Percentiles rank a stretch among this genome's conserved stretches.
These are phyloP conservation scores for Suillus spraguei DNA, from an alignment of 768 basidiomycete species.

Conservation along the genomic window DNA sequence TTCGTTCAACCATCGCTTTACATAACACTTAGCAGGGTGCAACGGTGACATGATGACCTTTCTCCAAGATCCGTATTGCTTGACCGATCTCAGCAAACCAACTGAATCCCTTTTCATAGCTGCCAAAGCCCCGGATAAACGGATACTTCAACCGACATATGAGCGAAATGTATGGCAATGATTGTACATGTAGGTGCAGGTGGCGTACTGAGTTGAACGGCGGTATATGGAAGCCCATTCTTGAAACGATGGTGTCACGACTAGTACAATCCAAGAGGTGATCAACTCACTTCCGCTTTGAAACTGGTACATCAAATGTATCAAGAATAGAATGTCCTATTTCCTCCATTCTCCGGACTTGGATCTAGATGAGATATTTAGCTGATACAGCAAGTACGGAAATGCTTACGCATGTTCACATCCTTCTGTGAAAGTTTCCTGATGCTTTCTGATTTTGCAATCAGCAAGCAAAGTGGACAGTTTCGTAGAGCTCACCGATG, in stretches of 20 bases:
- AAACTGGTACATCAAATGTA: conserved; percentile 40
- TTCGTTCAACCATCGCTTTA: neutral
- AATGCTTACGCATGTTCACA: conserved; percentile 49
- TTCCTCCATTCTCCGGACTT: conserved; percentile 49
- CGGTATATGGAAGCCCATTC: conserved; percentile 83
- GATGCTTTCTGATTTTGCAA: conserved; percentile 50
- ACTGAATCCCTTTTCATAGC: conserved; percentile 61
- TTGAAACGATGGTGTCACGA: conserved; percentile 25
- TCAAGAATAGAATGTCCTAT: conserved; percentile 59
- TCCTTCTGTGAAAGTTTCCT: conserved; percentile 47
- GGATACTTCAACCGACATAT: conserved; percentile 50
- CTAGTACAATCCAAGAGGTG: neutral
- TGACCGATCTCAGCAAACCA: conserved; percentile 75
- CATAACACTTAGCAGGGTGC: conserved; percentile 33
- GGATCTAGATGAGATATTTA: conserved; percentile 14
- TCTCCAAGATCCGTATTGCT: conserved; percentile 59
- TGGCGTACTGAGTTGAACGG: conserved; percentile 76
- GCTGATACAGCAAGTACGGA: conserved; percentile 20
- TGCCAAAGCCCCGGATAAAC: conserved; percentile 38
- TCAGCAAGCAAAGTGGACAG: neutral
- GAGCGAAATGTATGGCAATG: conserved; percentile 58
- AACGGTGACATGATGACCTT: conserved; percentile 50
- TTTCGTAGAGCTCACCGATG: conserved; percentile 39
- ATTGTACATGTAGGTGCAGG: conserved; percentile 76
- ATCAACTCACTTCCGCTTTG: conserved; percentile 47